Evolutionary conservation across 129 eudicot species (phyloP).

Genomic region (Pittosporum tobira): DNA sequence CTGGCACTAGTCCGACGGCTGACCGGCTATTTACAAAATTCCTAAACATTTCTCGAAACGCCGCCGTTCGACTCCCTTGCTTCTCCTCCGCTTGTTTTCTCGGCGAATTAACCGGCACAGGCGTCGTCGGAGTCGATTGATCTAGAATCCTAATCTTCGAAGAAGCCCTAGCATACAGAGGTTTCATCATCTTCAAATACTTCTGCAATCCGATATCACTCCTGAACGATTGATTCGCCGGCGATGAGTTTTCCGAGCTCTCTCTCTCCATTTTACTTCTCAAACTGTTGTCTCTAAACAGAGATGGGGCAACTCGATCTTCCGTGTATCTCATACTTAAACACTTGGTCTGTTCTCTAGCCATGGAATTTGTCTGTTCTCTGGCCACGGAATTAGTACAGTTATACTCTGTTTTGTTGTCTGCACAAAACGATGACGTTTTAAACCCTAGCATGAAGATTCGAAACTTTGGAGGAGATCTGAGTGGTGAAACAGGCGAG

Average conservation of each 20-base stretch:
- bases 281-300: slow-evolving; percentile 51
- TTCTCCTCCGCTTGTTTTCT: slow-evolving; percentile 38
- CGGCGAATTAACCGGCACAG: slow-evolving; percentile 45
- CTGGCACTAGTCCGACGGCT: slow-evolving; percentile 6
- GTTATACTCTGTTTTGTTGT: slow-evolving; percentile 26
- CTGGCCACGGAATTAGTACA: too few relatives aligned
- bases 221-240: neutral
- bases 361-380: slow-evolving; percentile 3
- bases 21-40: slow-evolving; percentile 50
- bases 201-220: slow-evolving; percentile 23
- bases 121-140: slow-evolving; percentile 31
- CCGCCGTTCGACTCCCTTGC: slow-evolving; percentile 23
- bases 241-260: neutral
- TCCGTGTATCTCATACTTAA: too few relatives aligned
- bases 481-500: slow-evolving; percentile 37
- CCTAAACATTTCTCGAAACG: slow-evolving; percentile 30
- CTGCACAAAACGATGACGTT: slow-evolving; percentile 17
- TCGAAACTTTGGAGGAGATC: slow-evolving; percentile 35
- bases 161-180: slow-evolving; percentile 35
- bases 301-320: too few relatives aligned
- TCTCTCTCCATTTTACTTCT: slow-evolving; percentile 33
- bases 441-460: slow-evolving; percentile 38
- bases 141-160: slow-evolving; percentile 31
- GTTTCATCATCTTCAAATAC: slow-evolving; percentile 53
- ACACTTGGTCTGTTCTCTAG: too few relatives aligned